Conservation (phyloP, 1,284 basidiomycete species). For the Lentinula novae-zelandiae region DNA sequence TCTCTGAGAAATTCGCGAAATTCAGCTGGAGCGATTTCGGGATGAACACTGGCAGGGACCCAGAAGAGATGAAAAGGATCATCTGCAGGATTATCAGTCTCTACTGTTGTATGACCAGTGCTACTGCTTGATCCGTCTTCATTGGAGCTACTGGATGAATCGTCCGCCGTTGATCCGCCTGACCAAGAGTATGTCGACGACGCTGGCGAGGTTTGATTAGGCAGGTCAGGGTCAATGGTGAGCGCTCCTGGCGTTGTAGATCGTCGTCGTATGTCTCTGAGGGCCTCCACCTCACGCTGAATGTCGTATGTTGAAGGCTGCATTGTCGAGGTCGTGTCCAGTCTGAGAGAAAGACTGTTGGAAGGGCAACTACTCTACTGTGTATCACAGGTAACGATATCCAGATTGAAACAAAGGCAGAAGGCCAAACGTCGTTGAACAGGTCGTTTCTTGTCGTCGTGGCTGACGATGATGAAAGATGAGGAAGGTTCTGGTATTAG, state of each 20-base stretch:
- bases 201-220: constrained; percentile 52
- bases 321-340: constrained; percentile 34
- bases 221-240: constrained; percentile 85
- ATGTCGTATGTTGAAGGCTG: constrained; percentile 83
- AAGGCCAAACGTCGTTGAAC: neutral
- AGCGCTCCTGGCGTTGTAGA: constrained; percentile 79
- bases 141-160: constrained; percentile 43
- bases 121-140: constrained; percentile 28
- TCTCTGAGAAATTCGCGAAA: constrained; percentile 95
- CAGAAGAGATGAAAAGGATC: constrained; percentile 91
- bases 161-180: constrained; percentile 27
- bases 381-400: neutral
- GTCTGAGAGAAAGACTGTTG: constrained; percentile 11
- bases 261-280: constrained; percentile 78
- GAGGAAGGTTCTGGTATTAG: neutral
- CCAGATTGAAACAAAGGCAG: neutral
- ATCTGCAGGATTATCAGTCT: constrained; percentile 36
- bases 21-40: constrained; percentile 95
- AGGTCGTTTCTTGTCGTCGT: neutral
- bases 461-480: constrained; percentile 5
- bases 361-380: neutral
- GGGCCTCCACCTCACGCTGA: constrained; percentile 80
- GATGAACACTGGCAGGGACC: constrained; percentile 95
- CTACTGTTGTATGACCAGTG: constrained; percentile 22
- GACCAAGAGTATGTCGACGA: constrained; percentile 57